Conservation (phyloP, 805 yeast genomes). For the Schizosaccharomyces lindneri region DNA sequence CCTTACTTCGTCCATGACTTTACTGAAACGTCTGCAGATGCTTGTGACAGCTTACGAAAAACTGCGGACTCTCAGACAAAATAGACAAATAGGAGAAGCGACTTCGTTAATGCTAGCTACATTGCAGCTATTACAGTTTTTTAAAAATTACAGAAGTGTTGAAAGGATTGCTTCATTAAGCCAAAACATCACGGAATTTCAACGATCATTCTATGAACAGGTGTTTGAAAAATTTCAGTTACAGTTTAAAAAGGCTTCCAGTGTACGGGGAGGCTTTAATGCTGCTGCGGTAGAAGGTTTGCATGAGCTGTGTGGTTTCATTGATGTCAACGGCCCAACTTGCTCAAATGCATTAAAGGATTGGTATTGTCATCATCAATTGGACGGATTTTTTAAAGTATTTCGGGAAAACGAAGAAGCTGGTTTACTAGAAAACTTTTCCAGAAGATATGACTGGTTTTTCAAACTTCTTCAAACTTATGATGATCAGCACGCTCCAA, state of each 20-base stretch:
- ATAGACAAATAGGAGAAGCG: background rate
- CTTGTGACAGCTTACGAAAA: constrained; percentile 48
- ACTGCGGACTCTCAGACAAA: constrained; percentile 12
- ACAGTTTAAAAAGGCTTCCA: constrained; percentile 17
- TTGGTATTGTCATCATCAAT: constrained; percentile 47
- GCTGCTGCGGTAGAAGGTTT: constrained; percentile 7
- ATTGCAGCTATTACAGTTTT: constrained; percentile 42
- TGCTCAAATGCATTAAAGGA: constrained; percentile 34
- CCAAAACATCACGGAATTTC: constrained; percentile 31
- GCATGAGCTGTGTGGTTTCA: constrained; percentile 42
- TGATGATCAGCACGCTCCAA: constrained; percentile 24
- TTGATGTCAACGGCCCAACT: constrained; percentile 37
- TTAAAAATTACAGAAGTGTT: constrained; percentile 59
- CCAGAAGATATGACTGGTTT: constrained; percentile 59
- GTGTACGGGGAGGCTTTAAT: constrained; percentile 10
- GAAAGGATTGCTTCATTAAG: constrained; percentile 50
- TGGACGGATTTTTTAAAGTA: constrained; percentile 50
- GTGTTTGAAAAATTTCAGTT: constrained; percentile 50
- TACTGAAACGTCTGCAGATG: constrained; percentile 69
- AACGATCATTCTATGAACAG: constrained; percentile 37
- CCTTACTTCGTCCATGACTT: constrained; percentile 61
- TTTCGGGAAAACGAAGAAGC: constrained; percentile 75
- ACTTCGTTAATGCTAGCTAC: constrained; percentile 26
- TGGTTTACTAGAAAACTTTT: constrained; percentile 70
- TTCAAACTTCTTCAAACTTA: constrained; percentile 40